phyloP scores from a whole-genome alignment of 2,329 filamentous ascomycete species.

The Alternaria tenuissima region DNA sequence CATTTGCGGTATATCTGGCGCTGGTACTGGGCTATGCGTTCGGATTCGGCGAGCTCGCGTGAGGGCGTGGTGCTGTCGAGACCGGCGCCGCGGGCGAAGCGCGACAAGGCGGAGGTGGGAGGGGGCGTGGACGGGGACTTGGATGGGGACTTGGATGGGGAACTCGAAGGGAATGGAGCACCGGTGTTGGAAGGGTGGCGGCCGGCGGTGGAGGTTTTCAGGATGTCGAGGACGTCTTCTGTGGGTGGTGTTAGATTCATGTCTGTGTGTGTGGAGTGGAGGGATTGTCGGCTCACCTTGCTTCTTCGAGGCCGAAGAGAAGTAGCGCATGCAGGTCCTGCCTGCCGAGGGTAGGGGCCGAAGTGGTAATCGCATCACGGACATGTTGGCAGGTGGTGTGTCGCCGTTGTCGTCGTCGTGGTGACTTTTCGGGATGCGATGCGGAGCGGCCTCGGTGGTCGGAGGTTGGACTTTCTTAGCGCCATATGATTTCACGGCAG shows the following conservation, averaged over 20 bases:
- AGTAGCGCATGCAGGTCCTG: constrained; percentile 30
- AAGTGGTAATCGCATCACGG: constrained; percentile 25
- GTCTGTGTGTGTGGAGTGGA: not conserved
- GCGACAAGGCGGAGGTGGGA: constrained; percentile 10
- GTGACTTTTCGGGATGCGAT: constrained; percentile 23
- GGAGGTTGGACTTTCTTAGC: constrained; percentile 25
- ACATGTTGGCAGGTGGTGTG: constrained; percentile 30
- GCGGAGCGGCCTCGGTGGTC: constrained; percentile 18
- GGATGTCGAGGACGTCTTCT: constrained; percentile 34
- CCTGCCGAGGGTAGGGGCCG: constrained; percentile 17
- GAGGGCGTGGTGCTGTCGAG: constrained; percentile 28
- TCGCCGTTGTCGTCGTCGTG: constrained; percentile 12
- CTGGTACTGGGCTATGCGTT: constrained; percentile 60
- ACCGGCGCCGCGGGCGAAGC: constrained; percentile 30
- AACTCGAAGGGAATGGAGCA: not conserved
- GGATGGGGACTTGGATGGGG: no score
- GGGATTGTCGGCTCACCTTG: constrained; percentile 23
- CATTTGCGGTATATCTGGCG: constrained; percentile 75
- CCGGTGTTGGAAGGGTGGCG: constrained; percentile 12
- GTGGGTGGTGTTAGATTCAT: constrained; percentile 16
- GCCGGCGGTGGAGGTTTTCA: constrained; percentile 19
- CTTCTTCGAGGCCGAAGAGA: constrained; percentile 35
- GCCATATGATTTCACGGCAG: constrained; percentile 29
- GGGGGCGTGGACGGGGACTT: no score
- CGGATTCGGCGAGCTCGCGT: constrained; percentile 39